Conservation (phyloP, 768 basidiomycete species). For the Suillus ampliporus region DNA sequence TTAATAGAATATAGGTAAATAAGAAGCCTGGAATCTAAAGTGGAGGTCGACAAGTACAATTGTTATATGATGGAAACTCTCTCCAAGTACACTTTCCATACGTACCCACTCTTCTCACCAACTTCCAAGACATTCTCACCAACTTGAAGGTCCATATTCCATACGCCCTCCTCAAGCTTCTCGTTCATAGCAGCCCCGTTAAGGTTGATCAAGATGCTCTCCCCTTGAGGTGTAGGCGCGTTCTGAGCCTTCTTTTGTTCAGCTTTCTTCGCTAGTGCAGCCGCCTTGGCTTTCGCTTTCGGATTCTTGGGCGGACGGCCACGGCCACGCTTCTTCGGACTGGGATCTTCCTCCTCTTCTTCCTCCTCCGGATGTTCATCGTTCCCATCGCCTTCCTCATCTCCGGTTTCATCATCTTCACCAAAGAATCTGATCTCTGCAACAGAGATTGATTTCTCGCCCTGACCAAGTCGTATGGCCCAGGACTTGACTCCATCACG, state of each 20-base stretch:
- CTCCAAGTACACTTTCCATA: conserved; percentile 75
- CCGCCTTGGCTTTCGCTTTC: conserved; percentile 39
- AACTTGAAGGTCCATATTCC: conserved; percentile 63
- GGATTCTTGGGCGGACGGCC: conserved; percentile 39
- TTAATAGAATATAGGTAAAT: conserved; percentile 3
- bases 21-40: background rate
- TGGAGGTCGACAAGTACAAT: background rate
- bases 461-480: conserved; percentile 64
- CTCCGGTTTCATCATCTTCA: conserved; percentile 64
- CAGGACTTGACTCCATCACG: conserved; percentile 77
- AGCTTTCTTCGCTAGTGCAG: conserved; percentile 39
- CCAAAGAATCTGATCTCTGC: conserved; percentile 57
- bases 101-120: conserved; percentile 69
- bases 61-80: conserved; percentile 38
- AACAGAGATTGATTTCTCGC: conserved; percentile 62
- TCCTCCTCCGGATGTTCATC: conserved; percentile 55
- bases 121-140: conserved; percentile 74
- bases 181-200: conserved; percentile 60
- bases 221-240: conserved; percentile 41
- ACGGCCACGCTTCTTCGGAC: conserved; percentile 49
- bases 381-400: conserved; percentile 52
- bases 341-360: conserved; percentile 40
- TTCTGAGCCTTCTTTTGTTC: conserved; percentile 53
- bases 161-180: conserved; percentile 54
- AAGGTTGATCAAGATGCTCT: conserved; percentile 65